Base-by-base conservation (phyloP, 345 rosid genomes). In the Cardamine occulta region DNA sequence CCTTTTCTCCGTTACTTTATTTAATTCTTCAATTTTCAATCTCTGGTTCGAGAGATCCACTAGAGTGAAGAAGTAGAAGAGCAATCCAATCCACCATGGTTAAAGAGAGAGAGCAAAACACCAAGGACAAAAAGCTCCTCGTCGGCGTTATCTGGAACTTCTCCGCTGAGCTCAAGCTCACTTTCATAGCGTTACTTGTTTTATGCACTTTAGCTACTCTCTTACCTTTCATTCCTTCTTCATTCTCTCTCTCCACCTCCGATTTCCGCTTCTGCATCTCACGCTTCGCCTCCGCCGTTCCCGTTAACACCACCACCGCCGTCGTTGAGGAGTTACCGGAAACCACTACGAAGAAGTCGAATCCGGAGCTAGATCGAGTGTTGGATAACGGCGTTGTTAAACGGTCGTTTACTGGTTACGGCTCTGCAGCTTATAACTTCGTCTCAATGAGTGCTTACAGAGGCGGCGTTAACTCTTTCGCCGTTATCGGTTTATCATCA, bases 381-480 rank as follows among this genome's bases (percentile, higher is more conserved):
- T 75, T 83, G 4, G 73, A 74, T 54, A 86, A 80, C 80, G 85
- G 90, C 40, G 63, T 84, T 45, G 35, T 93, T 7, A 85, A 81
- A 71, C 86, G 98, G 23, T 74, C 83, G 6, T 93, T 93, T 80
- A 77, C 84, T 54, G 83, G 90, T 3, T 81, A 83, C 74, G 97
- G 98, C 18, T 68, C 83, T 0, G 96, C 94, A 11, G 96, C 98
- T 28, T 93, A 91, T 68, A 93, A 82, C 82, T 93, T 91, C 79
- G 85, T 93, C 34, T 70, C 80, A 28, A 91, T 91, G 97, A 84
- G 93, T 31, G 71, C 91, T 6, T 93, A 93, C 86, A 82, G 98
- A 49, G 98, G 97, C 54, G 96, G 97, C 49, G 79, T 61, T 23
- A 63, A 61, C 84, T 81, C 86, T 1, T 93, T 93, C 74, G 90